Base-by-base conservation (phyloP, 108 stramenopile genomes). In the Aurantiochytrium sp. region DNA sequence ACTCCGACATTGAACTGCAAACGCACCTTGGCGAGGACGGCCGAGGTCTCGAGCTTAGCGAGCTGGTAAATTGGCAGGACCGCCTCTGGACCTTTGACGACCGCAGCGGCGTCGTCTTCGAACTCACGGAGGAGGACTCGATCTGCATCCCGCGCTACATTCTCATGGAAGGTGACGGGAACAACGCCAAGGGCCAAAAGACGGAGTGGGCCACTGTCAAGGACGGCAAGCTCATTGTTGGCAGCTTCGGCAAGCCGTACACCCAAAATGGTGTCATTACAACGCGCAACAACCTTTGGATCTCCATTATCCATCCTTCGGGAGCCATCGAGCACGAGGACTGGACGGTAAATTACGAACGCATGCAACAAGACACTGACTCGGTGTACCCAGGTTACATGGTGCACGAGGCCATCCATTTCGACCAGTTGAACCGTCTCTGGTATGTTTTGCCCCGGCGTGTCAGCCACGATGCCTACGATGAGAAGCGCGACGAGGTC, bases 221-320 rank as follows among this genome's bases (percentile, higher is more conserved):
- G 87, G 92, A 92, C 72, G 92, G 87, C 45, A 55, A 89, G 44
- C 69, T 93, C 16, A 72, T 60, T 25, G 76, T 91, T 16, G 93
- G 93, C 19, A 90, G 90, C 90, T 92, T 93, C 29, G 93, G 93
- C 60, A 93, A 93, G 91, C 92, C 91, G 92, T 93, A 87, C 87
- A 92, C 92, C 4, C 25, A 87, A 10, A 88, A 88, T 2, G 92
- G 91, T 49, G 44, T 10, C 35, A 49, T 93, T 29, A 60, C 91
- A 5, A 92, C 90, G 58, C 88, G 89, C 25, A 92, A 91, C 90
- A 93, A 93, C 76, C 87, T 91, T 59, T 93, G 93, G 93, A 90
- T 83, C 3, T 53, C 49, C 6, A 21, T 90, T 45, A 87, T 91
- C 21, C 90, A 92, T 53, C 88, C 60, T 4, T 4, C 59, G 5